Evolutionary conservation across 1,284 basidiomycete genomes (phyloP), one percentile per base, ranked within the genome.

Genomic region (Cutaneotrichosporon sp.): DNA sequence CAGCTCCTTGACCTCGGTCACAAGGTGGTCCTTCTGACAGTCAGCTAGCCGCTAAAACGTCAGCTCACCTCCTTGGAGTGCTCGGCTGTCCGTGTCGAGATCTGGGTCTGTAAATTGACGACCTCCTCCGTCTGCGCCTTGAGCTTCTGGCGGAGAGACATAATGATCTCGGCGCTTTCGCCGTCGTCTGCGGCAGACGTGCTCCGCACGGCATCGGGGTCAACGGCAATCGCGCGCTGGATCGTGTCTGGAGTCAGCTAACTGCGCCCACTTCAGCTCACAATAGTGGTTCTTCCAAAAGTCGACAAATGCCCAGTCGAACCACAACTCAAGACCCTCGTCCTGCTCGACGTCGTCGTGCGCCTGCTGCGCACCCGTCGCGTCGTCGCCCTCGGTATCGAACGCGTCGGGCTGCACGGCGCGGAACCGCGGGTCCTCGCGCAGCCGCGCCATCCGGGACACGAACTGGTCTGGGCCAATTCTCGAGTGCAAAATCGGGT

Each of bases 221-320:
- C 79, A 22, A 78, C 67, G 2, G 79, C 75, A 54, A 81, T 80
- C 0, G 77, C 74, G 35, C 78, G 69, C 61, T 81, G 80, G 17
- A 81, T 78, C 1, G 78, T 78, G 59, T 80, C 78, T 80, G 46
- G 23, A 22, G 33, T 50, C 18, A 52, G 36, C 26, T 34, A 1
- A 4, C 1, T 4, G 15, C 15, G 5, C 30, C 9, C 12, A 2
- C 13, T 17, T 1, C 2, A 2, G 78, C 88, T 69, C 63, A 93
- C 92, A 89, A 65, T 91, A 94, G 68, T 94, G 92, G 49, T 90
- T 90, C 76, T 97, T 97, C 87, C 91, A 93, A 70, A 97, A 98
- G 73, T 98, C 94, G n/a, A 97, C 85, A 75, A 97, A 98, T 2
- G 85, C 82, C 90, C 92, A 97, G 70, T 97, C 92, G 69, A 98